Evolutionary conservation across 805 yeast species (phyloP).

Genomic region (Yamadazyma insecticola): DNA sequence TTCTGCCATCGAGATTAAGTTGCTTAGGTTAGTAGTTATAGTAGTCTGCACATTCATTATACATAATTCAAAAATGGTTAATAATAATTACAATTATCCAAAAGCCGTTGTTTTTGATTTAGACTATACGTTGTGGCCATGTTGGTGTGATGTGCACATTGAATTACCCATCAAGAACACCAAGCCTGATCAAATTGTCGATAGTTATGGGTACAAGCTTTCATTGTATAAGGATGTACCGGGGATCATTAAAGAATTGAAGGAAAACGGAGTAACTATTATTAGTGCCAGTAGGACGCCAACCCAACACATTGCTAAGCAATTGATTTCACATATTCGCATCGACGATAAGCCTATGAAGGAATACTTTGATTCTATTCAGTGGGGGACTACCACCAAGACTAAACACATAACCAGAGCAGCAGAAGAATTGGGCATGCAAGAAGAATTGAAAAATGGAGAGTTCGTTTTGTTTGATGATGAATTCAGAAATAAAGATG

Average conservation of each 20-base stretch:
- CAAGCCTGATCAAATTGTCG: conserved; percentile 38
- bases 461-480: conserved; percentile 63
- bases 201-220: conserved; percentile 51
- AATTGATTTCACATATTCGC: conserved; percentile 49
- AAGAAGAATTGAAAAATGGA: conserved; percentile 41
- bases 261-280: conserved; percentile 42
- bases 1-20: too few species aligned
- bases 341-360: conserved; percentile 52
- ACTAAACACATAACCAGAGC: conserved; percentile 51
- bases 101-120: conserved; percentile 64
- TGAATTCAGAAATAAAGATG: conserved; percentile 74
- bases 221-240: conserved; percentile 67
- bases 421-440: conserved; percentile 43
- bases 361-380: conserved; percentile 50
- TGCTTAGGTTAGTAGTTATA: too few species aligned
- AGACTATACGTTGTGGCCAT: conserved; percentile 78
- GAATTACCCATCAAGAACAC: conserved; percentile 46
- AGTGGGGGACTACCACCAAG: conserved; percentile 68
- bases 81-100: too few species aligned
- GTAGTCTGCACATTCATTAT: too few species aligned
- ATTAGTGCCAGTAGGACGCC: conserved; percentile 78
- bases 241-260: conserved; percentile 51
- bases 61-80: too few species aligned
- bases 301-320: conserved; percentile 72
- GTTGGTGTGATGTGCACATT: conserved; percentile 79